These are phyloP conservation scores for Jacaranda copaia DNA, from an alignment of 257 asterid species.

Conservation along the genomic window DNA sequence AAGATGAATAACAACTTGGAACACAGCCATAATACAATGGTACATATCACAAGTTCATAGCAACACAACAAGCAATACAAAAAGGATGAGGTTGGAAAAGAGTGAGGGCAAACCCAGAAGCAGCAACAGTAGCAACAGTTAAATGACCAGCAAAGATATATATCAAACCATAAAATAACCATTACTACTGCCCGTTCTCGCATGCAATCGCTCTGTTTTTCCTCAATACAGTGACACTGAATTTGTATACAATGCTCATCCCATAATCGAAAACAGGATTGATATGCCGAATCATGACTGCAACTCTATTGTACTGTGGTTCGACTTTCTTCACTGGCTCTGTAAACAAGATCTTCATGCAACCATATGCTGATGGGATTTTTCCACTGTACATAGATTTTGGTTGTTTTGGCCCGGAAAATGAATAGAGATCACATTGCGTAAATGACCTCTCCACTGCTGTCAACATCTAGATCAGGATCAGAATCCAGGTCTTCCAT, in stretches of 20 bases:
- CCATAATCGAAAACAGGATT: not conserved
- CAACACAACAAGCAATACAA: not conserved
- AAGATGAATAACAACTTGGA: not conserved
- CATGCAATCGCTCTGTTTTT: not conserved
- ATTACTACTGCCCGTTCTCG: conserved; percentile 13
- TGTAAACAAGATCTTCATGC: not conserved
- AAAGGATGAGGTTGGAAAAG: not conserved
- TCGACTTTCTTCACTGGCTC: too few relatives aligned
- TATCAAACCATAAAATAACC: not conserved
- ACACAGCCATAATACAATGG: conserved; percentile 1
- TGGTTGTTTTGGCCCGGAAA: not conserved
- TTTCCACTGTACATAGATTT: not conserved
- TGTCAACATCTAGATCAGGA: conserved; percentile 90
- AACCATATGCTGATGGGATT: not conserved
- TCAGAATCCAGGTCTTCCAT: conserved; percentile 88
- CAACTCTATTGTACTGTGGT: not conserved
- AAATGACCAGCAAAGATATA: not conserved
- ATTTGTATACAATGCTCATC: not conserved
- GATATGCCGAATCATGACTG: not conserved
- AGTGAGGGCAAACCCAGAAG: not conserved
- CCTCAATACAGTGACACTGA: not conserved
- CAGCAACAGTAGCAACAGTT: not conserved
- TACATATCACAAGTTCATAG: not conserved
- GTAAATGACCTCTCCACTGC: conserved; percentile 95
- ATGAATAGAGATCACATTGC: conserved; percentile 61